phyloP scores from a whole-genome alignment of 768 basidiomycete species.

The Tephrocybe sp. region DNA sequence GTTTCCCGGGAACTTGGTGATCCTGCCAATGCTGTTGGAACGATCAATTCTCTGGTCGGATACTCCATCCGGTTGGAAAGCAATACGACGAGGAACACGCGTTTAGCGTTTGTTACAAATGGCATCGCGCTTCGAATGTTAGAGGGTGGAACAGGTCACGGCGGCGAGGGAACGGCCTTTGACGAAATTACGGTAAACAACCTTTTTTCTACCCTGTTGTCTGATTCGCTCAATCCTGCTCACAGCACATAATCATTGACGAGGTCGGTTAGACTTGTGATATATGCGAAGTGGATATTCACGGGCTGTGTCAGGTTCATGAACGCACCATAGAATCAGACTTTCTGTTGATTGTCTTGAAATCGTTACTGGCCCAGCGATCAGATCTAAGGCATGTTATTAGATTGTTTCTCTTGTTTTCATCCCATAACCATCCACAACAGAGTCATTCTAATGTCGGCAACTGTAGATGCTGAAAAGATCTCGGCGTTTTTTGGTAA shows the following conservation, averaged over 20 bases:
- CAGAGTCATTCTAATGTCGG: constrained; percentile 95
- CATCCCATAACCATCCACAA: constrained; percentile 4
- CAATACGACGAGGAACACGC: constrained; percentile 76
- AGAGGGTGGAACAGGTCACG: constrained; percentile 75
- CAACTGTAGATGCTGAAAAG: constrained; percentile 91
- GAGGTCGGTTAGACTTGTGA: constrained; percentile 53
- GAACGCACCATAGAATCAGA: constrained; percentile 97
- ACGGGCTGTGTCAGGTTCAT: constrained; percentile 64
- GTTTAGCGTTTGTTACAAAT: constrained; percentile 84
- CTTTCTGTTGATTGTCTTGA: constrained; percentile 92
- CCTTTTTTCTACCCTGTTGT: no score
- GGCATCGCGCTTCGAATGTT: constrained; percentile 97
- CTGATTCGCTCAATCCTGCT: no score
- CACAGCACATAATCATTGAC: constrained; percentile 91
- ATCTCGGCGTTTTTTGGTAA: constrained; percentile 87
- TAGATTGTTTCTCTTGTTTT: background rate
- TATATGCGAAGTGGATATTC: background rate
- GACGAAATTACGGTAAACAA: constrained; percentile 88
- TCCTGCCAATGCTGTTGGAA: constrained; percentile 73
- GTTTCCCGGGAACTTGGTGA: constrained; percentile 95
- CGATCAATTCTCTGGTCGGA: constrained; percentile 78
- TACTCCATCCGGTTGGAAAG: constrained; percentile 95
- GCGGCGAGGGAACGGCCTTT: constrained; percentile 76
- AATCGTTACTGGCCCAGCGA: constrained; percentile 73
- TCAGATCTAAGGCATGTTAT: constrained; percentile 76